These are phyloP conservation scores for Tolypocladium amazonense DNA, from an alignment of 2,329 filamentous ascomycete species.

Conservation along the genomic window DNA sequence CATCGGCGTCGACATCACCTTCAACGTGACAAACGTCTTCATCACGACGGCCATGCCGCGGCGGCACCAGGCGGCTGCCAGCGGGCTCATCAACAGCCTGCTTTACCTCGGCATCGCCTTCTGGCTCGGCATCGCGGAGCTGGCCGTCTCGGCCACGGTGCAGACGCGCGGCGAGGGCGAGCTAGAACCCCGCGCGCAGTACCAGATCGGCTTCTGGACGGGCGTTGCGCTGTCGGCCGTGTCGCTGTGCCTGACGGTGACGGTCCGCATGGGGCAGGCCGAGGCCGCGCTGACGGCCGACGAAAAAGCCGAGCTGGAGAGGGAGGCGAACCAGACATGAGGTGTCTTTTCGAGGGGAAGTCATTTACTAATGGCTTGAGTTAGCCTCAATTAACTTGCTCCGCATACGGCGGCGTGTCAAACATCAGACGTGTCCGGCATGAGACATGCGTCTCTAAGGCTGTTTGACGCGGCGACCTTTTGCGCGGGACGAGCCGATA, in stretches of 20 bases:
- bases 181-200: conserved; percentile 38
- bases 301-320: conserved; percentile 30
- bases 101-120: conserved; percentile 64
- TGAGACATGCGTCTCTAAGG: neutral
- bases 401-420: neutral
- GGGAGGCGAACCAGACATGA: neutral
- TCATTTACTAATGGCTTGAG: no score
- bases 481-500: neutral
- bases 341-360: neutral
- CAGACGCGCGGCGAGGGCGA: conserved; percentile 10
- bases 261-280: conserved; percentile 44
- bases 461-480: neutral
- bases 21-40: conserved; percentile 67
- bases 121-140: conserved; percentile 59
- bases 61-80: conserved; percentile 59
- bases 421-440: no score
- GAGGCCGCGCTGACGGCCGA: conserved; percentile 47
- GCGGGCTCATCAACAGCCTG: conserved; percentile 59
- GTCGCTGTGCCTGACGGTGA: conserved; percentile 42
- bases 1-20: conserved; percentile 64
- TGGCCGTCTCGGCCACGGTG: conserved; percentile 42
- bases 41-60: conserved; percentile 62
- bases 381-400: no score
- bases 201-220: conserved; percentile 58
- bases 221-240: conserved; percentile 43